A percentile compares a stretch with the other conserved stretches of the same genome.
phyloP scores from a whole-genome alignment of 225 moss, liverwort and hornwort genomes.

The Pleurozium schreberi region DNA sequence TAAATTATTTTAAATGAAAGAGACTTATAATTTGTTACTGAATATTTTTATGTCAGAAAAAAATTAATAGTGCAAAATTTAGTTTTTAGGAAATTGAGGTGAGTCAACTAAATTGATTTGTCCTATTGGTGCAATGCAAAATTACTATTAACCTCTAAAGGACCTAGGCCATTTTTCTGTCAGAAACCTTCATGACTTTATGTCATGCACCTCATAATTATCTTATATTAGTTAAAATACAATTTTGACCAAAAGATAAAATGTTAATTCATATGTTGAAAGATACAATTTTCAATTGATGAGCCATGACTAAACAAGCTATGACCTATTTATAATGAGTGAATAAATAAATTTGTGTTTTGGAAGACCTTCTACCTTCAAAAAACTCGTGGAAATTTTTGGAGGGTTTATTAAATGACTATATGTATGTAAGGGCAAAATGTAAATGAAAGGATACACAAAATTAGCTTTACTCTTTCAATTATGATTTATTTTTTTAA shows the following conservation, averaged over 20 bases:
- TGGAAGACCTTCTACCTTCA: too few species aligned
- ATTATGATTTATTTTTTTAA: too few species aligned
- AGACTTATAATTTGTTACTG: too few species aligned
- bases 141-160: too few species aligned
- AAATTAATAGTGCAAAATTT: not conserved
- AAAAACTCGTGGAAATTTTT: too few species aligned
- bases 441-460: too few species aligned
- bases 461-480: too few species aligned
- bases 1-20: not conserved
- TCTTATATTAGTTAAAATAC: not conserved
- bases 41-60: not conserved
- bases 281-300: not conserved
- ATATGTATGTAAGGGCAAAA: too few species aligned
- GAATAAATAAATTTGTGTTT: too few species aligned
- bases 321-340: rapidly evolving
- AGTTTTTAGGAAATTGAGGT: not conserved
- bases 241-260: not conserved
- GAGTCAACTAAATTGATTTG: not conserved
- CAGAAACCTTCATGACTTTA: too few species aligned
- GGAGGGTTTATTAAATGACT: too few species aligned
- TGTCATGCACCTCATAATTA: not conserved
- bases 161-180: too few species aligned
- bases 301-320: not conserved
- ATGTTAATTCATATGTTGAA: not conserved
- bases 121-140: not conserved